Evolutionary conservation across 768 basidiomycete species (phyloP).

Genomic region (Tulasnella sp.): DNA sequence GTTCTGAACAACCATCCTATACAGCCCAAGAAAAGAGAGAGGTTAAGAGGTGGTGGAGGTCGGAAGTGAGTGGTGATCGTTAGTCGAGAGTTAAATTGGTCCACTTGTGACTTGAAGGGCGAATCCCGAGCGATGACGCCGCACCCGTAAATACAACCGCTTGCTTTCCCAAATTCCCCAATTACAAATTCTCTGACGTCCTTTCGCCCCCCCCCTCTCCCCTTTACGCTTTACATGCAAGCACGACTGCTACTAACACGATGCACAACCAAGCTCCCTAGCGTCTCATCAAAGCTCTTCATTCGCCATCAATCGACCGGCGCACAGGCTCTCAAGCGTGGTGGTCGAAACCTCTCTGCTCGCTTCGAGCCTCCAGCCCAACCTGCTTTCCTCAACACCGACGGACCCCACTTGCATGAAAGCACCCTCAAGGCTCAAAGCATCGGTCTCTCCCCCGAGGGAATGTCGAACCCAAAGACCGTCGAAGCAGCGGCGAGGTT

Average conservation of each 20-base stretch:
- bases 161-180: background rate
- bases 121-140: constrained; percentile 8
- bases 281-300: background rate
- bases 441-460: constrained; percentile 30
- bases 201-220: background rate
- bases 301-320: background rate
- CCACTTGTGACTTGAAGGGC: background rate
- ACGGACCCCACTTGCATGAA: background rate
- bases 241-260: background rate
- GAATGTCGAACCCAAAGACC: constrained; percentile 27
- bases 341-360: constrained; percentile 30
- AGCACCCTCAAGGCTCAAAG: background rate
- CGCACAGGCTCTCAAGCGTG: background rate
- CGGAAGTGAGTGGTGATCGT: background rate
- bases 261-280: constrained; percentile 1
- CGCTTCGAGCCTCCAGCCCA: constrained; percentile 9
- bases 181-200: background rate
- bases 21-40: background rate
- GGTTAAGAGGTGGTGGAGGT: background rate
- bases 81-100: constrained; percentile 20
- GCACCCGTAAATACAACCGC: background rate
- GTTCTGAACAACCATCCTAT: background rate
- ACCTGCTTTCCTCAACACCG: background rate
- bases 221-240: constrained; percentile 4
- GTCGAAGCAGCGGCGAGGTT: constrained; percentile 30